Base-by-base conservation (phyloP, 768 basidiomycete genomes). In the Hypholoma sublateritium region DNA sequence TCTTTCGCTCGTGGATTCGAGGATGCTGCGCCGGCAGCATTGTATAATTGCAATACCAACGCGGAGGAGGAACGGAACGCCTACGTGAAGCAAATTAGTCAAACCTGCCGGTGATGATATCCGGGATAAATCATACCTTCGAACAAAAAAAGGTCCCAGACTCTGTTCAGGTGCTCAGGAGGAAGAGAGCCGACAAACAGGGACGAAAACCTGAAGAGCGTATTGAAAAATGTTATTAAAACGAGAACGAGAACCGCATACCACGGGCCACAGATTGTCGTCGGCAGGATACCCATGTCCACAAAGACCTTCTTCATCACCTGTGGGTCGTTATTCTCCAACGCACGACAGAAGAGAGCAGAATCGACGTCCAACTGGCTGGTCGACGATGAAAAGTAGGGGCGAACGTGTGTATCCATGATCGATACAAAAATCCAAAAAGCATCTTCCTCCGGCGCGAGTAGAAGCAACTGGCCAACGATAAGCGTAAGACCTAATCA, bases 381-480 rank as follows among this genome's bases (percentile, higher is more conserved):
- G 1, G 60, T 58, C 7, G 62, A 46, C 0, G 78, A 65, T 36
- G 87, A 82, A 66, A 91, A 94, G 68, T 92, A 92, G 0, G 86
- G 76, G 1, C 91, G 86, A n/a, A 93, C 74, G 61, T 92, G 86
- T 1, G 82, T 80, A 62, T 93, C 90, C 91, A 94, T 94, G 60
- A 93, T 73, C 2, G 90, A 91, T 1, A 90, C 80, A 66, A 93
- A 93, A 17, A 89, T 93, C 91, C 91, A 94, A 69, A 94, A 94
- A 0, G 89, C 91, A 61, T 94, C 92, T 67, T 94, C 92, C 60
- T 94, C 91, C 0, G 91, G 92, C 0, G 89, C 83, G 46, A 89
- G 84, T 8, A 88, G 71, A 0, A 93, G 71, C 45, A 93, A 72
- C 59, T 91, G 86, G 1, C 89, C 89, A 19, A 86, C 82, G 51